Conservation (phyloP, 129 eudicot genomes). For the Logfia minima region DNA sequence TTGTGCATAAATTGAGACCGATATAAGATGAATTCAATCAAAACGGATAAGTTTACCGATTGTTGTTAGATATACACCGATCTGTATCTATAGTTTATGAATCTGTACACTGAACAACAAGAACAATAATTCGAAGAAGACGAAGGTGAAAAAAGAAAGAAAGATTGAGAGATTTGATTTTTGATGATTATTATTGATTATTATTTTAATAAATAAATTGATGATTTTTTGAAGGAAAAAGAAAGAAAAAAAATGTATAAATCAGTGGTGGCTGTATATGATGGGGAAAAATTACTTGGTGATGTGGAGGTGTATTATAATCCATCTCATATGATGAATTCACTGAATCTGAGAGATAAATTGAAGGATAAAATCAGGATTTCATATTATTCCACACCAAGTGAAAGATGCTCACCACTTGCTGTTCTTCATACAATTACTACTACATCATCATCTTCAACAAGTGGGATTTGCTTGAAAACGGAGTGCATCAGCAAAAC, state of each 20-base stretch:
- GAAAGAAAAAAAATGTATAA: conserved; percentile 48
- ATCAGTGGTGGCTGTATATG: conserved; percentile 62
- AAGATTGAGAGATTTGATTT: conserved; percentile 8
- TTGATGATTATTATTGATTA: conserved; percentile 9
- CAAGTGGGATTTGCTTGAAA: conserved; percentile 63
- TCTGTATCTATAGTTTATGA: conserved; percentile 32
- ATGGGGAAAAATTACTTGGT: conserved; percentile 79
- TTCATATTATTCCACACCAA: conserved; percentile 56
- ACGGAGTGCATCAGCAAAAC: conserved; percentile 51
- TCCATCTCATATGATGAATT: conserved; percentile 38
- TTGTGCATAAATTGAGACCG: conserved; percentile 29
- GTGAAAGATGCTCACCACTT: conserved; percentile 96
- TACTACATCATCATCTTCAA: conserved; percentile 21
- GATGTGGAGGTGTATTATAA: conserved; percentile 61
- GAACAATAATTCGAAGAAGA: conserved; percentile 34
- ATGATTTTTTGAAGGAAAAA: conserved; percentile 25
- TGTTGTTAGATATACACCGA: conserved; percentile 22
- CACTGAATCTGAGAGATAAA: conserved; percentile 35
- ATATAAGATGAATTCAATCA: conserved; percentile 32
- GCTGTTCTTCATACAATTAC: conserved; percentile 84
- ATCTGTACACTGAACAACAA: conserved; percentile 38
- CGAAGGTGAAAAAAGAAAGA: conserved; percentile 16
- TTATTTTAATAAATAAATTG: not conserved
- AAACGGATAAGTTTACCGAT: conserved; percentile 35
- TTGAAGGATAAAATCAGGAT: conserved; percentile 64